These are phyloP conservation scores for Quercus suber DNA, from an alignment of 306 rosid species.

Conservation along the genomic window DNA sequence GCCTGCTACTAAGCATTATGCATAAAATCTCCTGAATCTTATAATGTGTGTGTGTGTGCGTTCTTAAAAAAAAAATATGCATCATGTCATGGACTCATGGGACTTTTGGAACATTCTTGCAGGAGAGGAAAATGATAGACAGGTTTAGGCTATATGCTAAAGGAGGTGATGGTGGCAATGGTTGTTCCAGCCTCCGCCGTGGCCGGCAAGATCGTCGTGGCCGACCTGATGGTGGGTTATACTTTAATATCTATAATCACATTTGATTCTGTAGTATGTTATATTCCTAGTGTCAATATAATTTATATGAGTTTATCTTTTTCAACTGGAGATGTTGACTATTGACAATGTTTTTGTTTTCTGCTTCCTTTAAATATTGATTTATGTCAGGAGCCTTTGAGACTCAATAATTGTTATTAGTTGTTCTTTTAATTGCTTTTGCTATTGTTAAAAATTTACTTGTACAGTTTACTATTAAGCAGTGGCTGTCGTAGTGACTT, in stretches of 20 bases:
- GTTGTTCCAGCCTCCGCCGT: constrained; percentile 74
- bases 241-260: not conserved
- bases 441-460: not conserved
- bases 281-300: not conserved
- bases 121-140: constrained; percentile 95
- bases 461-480: not conserved
- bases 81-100: not conserved
- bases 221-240: constrained; percentile 59
- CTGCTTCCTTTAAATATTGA: not conserved
- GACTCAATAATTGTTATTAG: not conserved
- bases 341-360: not conserved
- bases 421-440: not conserved
- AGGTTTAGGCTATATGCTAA: constrained; percentile 65
- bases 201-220: constrained; percentile 59
- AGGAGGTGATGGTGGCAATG: constrained; percentile 92
- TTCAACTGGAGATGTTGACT: not conserved
- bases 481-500: not conserved
- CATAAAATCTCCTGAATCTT: constrained; percentile 8
- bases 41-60: not conserved
- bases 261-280: not conserved
- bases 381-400: not conserved
- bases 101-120: constrained; percentile 20
- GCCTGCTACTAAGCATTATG: not conserved
- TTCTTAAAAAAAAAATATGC: not conserved
- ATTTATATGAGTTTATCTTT: not conserved